Percentiles rank a stretch among this genome's conserved stretches.
phyloP scores from a whole-genome alignment of 179 eudicot genomes.

The Patellifolia procumbens region DNA sequence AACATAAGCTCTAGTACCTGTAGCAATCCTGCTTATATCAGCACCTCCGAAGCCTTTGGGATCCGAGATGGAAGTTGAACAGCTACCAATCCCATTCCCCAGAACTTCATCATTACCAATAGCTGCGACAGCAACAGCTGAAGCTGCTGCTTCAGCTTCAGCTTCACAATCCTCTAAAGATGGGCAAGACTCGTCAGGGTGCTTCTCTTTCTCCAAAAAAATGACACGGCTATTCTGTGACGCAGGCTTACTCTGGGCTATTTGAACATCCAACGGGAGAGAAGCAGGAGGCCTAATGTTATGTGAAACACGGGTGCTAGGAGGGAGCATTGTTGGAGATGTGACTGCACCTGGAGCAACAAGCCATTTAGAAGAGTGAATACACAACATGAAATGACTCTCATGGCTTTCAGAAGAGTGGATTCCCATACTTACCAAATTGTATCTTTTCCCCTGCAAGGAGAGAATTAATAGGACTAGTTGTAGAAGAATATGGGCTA shows the following conservation, averaged over 20 bases:
- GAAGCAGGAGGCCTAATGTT: conserved; percentile 66
- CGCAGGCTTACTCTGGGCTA: conserved; percentile 41
- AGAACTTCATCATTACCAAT: conserved; percentile 72
- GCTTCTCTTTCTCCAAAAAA: conserved; percentile 65
- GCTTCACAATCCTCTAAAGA: conserved; percentile 72
- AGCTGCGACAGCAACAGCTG: conserved; percentile 90
- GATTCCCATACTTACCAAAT: conserved; percentile 58
- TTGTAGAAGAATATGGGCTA: conserved; percentile 52
- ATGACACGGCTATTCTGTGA: conserved; percentile 42
- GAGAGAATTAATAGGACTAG: conserved; percentile 81
- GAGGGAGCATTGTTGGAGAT: conserved; percentile 71
- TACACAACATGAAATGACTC: background rate
- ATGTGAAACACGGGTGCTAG: conserved; percentile 54
- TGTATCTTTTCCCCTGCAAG: conserved; percentile 99
- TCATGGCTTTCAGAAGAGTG: conserved; percentile 14
- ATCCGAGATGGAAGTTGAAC: conserved; percentile 41
- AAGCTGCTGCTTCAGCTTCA: conserved; percentile 80
- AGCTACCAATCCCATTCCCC: conserved; percentile 43
- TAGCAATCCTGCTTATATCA: conserved; percentile 39
- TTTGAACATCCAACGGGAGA: conserved; percentile 50
- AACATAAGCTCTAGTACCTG: conserved; percentile 22
- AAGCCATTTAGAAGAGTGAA: conserved; percentile 22
- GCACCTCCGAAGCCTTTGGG: conserved; percentile 47
- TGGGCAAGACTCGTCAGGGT: conserved; percentile 40
- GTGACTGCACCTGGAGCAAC: conserved; percentile 85